Percentiles rank a stretch among this genome's conserved stretches.
phyloP scores from a whole-genome alignment of 2,329 filamentous ascomycete genomes.

The Exophiala oligosperma region DNA sequence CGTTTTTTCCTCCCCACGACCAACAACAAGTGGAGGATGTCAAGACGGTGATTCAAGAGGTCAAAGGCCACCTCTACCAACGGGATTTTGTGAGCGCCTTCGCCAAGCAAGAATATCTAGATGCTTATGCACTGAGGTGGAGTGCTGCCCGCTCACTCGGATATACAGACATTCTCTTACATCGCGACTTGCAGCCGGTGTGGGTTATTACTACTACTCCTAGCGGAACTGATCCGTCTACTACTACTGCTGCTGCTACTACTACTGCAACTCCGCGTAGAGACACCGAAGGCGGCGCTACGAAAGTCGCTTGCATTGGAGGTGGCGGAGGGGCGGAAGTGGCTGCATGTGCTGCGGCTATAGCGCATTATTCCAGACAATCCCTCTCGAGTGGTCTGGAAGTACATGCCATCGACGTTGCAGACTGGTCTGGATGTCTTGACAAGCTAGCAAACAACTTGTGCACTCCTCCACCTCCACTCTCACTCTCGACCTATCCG shows the following conservation, averaged over 20 bases:
- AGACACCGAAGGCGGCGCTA: slow-evolving; percentile 15
- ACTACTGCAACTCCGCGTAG: not conserved
- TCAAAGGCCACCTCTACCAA: slow-evolving; percentile 83
- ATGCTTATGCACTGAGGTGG: slow-evolving; percentile 87
- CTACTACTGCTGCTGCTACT: too few species aligned
- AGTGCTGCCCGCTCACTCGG: slow-evolving; percentile 82
- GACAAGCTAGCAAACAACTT: slow-evolving; percentile 59
- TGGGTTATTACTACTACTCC: slow-evolving; percentile 3
- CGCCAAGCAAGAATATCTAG: slow-evolving; percentile 66
- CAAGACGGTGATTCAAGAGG: slow-evolving; percentile 66
- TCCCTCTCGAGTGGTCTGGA: slow-evolving; percentile 25
- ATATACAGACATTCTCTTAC: slow-evolving; percentile 64
- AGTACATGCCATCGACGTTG: slow-evolving; percentile 76
- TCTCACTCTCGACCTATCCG: slow-evolving; percentile 25
- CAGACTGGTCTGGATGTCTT: slow-evolving; percentile 70
- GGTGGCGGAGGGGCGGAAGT: slow-evolving; percentile 69
- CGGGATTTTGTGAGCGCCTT: slow-evolving; percentile 84
- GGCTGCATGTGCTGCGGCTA: slow-evolving; percentile 58
- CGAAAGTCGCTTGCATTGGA: slow-evolving; percentile 58
- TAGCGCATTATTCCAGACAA: slow-evolving; percentile 4
- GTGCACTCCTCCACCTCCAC: slow-evolving; percentile 32
- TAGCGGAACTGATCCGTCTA: slow-evolving; percentile 3
- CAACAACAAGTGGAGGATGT: slow-evolving; percentile 43
- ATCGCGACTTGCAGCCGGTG: slow-evolving; percentile 17
- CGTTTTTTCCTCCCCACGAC: slow-evolving; percentile 61